These are phyloP conservation scores for Posidonia australis DNA, from an alignment of 106 monocot species.

Conservation along the genomic window DNA sequence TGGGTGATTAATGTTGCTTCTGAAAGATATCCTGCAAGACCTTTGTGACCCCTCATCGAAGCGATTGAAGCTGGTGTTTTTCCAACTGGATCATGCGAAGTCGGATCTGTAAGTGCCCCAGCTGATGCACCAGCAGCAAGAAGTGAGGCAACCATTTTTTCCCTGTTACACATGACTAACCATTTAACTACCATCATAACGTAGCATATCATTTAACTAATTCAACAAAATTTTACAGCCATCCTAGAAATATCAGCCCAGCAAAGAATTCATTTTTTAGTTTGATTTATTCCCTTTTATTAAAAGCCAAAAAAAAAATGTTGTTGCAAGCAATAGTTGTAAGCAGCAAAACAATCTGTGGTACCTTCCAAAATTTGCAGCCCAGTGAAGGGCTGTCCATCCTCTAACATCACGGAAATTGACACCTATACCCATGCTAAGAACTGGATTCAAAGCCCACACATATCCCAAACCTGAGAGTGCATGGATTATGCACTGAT, in stretches of 20 bases:
- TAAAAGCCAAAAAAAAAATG: too few relatives aligned
- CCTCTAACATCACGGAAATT: conserved; percentile 88
- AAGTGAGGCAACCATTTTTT: conserved; percentile 67
- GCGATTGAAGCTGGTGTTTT: conserved; percentile 65
- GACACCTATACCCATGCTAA: conserved; percentile 56
- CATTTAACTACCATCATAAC: background rate
- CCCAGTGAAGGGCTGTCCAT: conserved; percentile 99
- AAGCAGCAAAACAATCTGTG: background rate
- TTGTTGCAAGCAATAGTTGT: too few relatives aligned
- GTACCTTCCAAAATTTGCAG: conserved; percentile 91
- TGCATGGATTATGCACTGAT: conserved; percentile 69
- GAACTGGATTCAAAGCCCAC: conserved; percentile 73
- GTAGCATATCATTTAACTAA: background rate
- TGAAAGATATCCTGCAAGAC: conserved; percentile 76
- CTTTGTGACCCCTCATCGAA: conserved; percentile 37
- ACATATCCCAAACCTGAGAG: conserved; percentile 81
- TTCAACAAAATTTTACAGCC: background rate
- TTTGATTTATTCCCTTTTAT: too few relatives aligned
- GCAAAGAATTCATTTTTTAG: too few relatives aligned
- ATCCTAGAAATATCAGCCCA: too few relatives aligned
- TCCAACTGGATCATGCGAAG: conserved; percentile 45
- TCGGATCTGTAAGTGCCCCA: conserved; percentile 60
- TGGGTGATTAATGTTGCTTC: conserved; percentile 47
- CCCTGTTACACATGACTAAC: conserved; percentile 25
- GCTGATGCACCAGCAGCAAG: conserved; percentile 62